phyloP scores from a whole-genome alignment of 2,329 filamentous ascomycete genomes.

The Aschersonia sp. region DNA sequence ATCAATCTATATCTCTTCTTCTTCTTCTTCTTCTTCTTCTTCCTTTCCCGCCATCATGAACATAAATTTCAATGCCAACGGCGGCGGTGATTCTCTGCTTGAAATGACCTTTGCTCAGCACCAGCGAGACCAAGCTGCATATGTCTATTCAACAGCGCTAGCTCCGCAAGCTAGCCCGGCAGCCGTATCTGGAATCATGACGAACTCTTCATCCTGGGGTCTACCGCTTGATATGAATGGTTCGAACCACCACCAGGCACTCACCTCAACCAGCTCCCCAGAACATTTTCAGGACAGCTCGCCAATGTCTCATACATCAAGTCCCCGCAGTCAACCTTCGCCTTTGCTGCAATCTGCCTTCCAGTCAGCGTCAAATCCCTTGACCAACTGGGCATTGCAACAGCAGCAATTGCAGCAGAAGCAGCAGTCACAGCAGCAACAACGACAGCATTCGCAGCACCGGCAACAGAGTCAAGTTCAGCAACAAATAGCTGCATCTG shows the following conservation, averaged over 20 bases:
- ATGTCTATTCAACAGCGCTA: constrained; percentile 10
- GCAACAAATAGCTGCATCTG: constrained; percentile 21
- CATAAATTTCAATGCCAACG: constrained; percentile 44
- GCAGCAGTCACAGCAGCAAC: constrained; percentile 12
- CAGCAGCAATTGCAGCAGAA: constrained; percentile 19
- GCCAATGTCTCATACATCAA: constrained; percentile 34
- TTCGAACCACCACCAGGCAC: constrained; percentile 24
- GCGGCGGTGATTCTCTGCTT: constrained; percentile 42
- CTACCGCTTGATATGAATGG: constrained; percentile 38
- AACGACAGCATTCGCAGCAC: constrained; percentile 13
- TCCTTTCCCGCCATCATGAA: constrained; percentile 27
- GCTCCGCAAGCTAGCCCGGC: constrained; percentile 16
- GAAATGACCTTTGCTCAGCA: constrained; percentile 46
- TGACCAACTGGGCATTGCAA: constrained; percentile 49
- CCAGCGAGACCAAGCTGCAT: constrained; percentile 38
- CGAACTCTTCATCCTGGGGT: constrained; percentile 28
- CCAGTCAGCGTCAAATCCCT: constrained; percentile 32
- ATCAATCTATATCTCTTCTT: constrained; percentile 14
- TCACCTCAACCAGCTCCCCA: constrained; percentile 31
- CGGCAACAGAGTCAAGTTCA: constrained; percentile 11
- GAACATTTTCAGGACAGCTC: constrained; percentile 34
- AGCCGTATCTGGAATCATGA: constrained; percentile 19
- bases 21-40: neutral
- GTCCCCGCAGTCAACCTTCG: constrained; percentile 35
- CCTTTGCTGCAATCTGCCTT: constrained; percentile 39